These are phyloP conservation scores for Moesziomyces globuligerus DNA, from an alignment of 1,284 basidiomycete species.

Conservation along the genomic window DNA sequence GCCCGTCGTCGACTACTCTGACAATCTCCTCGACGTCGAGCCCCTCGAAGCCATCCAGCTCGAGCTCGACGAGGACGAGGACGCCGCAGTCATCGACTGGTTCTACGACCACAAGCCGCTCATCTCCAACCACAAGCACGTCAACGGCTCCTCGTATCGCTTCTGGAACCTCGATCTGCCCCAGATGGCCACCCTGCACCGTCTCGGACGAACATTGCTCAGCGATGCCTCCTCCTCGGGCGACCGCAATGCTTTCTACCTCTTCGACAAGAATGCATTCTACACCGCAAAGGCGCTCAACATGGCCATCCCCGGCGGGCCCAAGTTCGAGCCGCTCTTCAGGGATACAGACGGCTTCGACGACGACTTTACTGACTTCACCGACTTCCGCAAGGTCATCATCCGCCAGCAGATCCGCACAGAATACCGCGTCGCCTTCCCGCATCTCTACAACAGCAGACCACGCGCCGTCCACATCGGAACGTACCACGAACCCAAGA, in stretches of 20 bases:
- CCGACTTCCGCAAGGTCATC: conserved; percentile 99
- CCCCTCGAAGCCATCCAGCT: conserved; percentile 98
- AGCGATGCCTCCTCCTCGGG: conserved; percentile 85
- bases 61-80: conserved; percentile 93
- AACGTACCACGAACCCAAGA: conserved; percentile 93
- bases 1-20: conserved; percentile 71
- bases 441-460: conserved; percentile 97
- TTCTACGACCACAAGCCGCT: conserved; percentile 98
- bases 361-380: conserved; percentile 99
- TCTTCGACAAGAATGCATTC: conserved; percentile 98
- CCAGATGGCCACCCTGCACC: conserved; percentile 95
- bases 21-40: conserved; percentile 97
- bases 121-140: conserved; percentile 77
- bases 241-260: conserved; percentile 80
- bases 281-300: conserved; percentile 96
- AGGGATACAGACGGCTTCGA: conserved; percentile 97
- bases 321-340: conserved; percentile 78
- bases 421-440: conserved; percentile 99
- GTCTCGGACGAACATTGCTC: conserved; percentile 89
- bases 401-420: conserved; percentile 98
- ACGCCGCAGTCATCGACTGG: conserved; percentile 94
- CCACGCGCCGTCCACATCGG: conserved; percentile 94
- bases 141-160: conserved; percentile 93
- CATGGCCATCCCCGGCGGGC: conserved; percentile 97
- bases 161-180: conserved; percentile 92